Percentiles rank a stretch among this genome's conserved stretches.
phyloP scores from a whole-genome alignment of 1,284 basidiomycete genomes.

The Cryptococcus hybrid region DNA sequence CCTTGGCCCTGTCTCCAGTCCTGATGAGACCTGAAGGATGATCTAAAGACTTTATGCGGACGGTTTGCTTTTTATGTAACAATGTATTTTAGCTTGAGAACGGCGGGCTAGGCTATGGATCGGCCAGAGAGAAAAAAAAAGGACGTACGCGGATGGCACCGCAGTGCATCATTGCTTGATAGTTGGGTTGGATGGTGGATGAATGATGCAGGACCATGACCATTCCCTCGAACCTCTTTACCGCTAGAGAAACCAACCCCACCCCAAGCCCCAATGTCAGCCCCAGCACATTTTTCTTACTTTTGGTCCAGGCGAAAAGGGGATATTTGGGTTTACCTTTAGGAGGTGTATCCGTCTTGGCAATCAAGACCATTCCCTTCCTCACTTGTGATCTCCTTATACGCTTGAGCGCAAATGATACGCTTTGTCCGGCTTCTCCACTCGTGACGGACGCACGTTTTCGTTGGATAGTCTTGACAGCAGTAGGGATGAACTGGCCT shows the following conservation, averaged over 20 bases:
- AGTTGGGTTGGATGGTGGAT: slow-evolving; percentile 84
- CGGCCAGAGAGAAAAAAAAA: background rate
- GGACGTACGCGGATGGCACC: slow-evolving; percentile 40
- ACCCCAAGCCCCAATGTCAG: background rate
- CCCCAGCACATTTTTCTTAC: no score
- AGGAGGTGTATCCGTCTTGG: slow-evolving; percentile 73
- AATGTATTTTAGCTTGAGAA: background rate
- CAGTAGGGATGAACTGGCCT: slow-evolving; percentile 78
- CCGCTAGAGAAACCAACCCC: slow-evolving; percentile 13
- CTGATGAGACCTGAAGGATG: slow-evolving; percentile 80
- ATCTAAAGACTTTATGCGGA: slow-evolving; percentile 82
- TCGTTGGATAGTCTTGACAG: slow-evolving; percentile 89
- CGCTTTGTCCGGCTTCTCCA: slow-evolving; percentile 93
- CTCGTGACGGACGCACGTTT: slow-evolving; percentile 80
- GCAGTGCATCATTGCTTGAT: slow-evolving; percentile 61
- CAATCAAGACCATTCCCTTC: slow-evolving; percentile 92
- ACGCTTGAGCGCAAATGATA: slow-evolving; percentile 89
- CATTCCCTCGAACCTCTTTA: slow-evolving; percentile 43
- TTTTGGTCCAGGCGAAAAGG: no score
- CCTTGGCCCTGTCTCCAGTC: slow-evolving; percentile 85
- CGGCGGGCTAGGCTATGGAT: background rate
- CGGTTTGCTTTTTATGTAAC: slow-evolving; percentile 67
- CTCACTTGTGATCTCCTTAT: slow-evolving; percentile 77
- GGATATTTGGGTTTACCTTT: slow-evolving; percentile 68
- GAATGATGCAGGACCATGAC: slow-evolving; percentile 65